These are phyloP conservation scores for Tolypocladium ophioglossoides DNA, from an alignment of 2,329 filamentous ascomycete species.

Conservation along the genomic window DNA sequence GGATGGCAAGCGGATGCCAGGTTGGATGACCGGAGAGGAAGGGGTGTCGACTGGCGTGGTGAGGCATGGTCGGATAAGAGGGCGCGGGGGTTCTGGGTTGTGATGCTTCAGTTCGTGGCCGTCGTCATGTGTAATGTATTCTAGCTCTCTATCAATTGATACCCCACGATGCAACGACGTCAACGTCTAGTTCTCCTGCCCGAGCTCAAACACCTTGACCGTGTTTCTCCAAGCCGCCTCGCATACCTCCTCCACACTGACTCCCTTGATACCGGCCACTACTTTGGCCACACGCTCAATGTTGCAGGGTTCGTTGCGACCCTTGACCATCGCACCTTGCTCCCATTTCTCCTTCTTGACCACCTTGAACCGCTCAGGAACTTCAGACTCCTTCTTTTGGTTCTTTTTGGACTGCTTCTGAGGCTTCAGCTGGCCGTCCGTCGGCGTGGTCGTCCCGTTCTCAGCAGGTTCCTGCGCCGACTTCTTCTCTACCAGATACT, in stretches of 20 bases:
- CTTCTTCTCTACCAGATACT: slow-evolving; percentile 45
- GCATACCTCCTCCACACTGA: slow-evolving; percentile 70
- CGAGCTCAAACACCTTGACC: slow-evolving; percentile 64
- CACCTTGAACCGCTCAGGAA: slow-evolving; percentile 63
- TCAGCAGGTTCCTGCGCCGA: slow-evolving; percentile 11
- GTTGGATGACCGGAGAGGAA: slow-evolving; percentile 85
- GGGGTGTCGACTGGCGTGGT: slow-evolving; percentile 66
- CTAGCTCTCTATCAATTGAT: slow-evolving; percentile 16
- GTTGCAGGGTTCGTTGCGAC: slow-evolving; percentile 82
- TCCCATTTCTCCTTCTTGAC: slow-evolving; percentile 97
- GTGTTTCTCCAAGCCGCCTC: slow-evolving; percentile 83
- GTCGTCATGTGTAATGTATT: slow-evolving; percentile 6
- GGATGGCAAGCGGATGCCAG: slow-evolving; percentile 69
- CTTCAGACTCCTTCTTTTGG: slow-evolving; percentile 51
- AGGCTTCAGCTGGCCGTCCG: slow-evolving; percentile 8
- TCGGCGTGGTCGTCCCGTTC: slow-evolving; percentile 11
- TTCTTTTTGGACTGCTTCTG: slow-evolving; percentile 27
- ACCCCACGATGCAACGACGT: slow-evolving; percentile 9
- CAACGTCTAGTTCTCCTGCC: slow-evolving; percentile 18
- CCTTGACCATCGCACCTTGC: slow-evolving; percentile 82
- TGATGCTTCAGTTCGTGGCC: slow-evolving; percentile 16
- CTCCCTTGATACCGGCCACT: slow-evolving; percentile 74
- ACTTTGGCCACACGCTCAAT: slow-evolving; percentile 84
- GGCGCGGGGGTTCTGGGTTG: slow-evolving; percentile 45
- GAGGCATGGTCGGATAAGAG: slow-evolving; percentile 52